Evolutionary conservation across 2,329 filamentous ascomycete species (phyloP), one percentile per base, ranked within the genome.

Genomic region (Ustilaginoidea virens): DNA sequence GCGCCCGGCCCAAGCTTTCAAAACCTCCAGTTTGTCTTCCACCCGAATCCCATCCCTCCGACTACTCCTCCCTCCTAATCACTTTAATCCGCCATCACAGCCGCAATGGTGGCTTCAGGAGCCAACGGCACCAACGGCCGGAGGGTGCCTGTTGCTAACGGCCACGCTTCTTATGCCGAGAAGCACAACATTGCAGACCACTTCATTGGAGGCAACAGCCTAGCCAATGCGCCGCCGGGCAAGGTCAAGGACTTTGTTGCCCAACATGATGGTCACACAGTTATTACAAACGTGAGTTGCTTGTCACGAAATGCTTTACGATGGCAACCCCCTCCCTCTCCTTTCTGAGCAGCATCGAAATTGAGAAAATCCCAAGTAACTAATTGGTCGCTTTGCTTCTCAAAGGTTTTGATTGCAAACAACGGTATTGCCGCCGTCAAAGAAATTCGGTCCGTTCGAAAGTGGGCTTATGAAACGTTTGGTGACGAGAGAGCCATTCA

Each of bases 381-480:
- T 21, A 16, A 27, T 22, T 20, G 21, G 18, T 11, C 16, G 17
- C 8, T 21, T 8, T 13, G 7, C 4, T 12, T 20, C 19, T 21
- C 18, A 13, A 48, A 96, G 87, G 85, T 96, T 31, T 70, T 98
- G 40, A 98, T 98, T 58, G 90, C 90, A 54, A 98, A 98, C 68
- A 98, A 98, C 64, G 90, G 90, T 69, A 98, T 98, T 57, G 90
- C 90, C 29, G 90, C 90, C 51, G 90, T 98, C 57, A 98, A 98
- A 62, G 90, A 98, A 61, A 98, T 98, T 53, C 77, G 90, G 56
- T 96, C 87, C 35, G 87, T 98, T 51, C 80, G 90, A 58, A 98
- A 96, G 86, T 98, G 90, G 90, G 90, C 90, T 36, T 98, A 98
- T 74, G 90, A 98, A 63, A 92, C 82, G 6, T 98, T 98, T 53